Evolutionary conservation across 192 early-diverging fungal species (phyloP).

Genomic region (Ambispora gerdemannii): DNA sequence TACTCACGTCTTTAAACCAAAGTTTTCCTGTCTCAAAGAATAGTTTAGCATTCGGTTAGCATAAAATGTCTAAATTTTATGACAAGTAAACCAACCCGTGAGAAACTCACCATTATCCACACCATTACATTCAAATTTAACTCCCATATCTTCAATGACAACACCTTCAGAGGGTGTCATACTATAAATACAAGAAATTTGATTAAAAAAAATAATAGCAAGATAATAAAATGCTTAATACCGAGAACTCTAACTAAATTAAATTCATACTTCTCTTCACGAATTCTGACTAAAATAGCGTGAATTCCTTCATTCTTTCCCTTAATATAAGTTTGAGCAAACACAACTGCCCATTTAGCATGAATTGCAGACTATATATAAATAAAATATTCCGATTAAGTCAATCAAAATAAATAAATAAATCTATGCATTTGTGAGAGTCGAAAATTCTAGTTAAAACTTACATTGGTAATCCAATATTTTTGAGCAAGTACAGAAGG

Average conservation of each 20-base stretch:
- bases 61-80: conserved; percentile 31
- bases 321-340: conserved; percentile 69
- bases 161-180: conserved; percentile 63
- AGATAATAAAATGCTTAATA: background rate
- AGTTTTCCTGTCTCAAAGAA: conserved; percentile 56
- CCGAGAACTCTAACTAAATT: background rate
- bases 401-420: background rate
- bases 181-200: conserved; percentile 20
- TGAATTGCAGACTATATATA: conserved; percentile 52
- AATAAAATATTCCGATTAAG: background rate
- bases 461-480: conserved; percentile 81
- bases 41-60: conserved; percentile 66
- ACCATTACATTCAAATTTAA: conserved; percentile 67
- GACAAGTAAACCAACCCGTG: background rate
- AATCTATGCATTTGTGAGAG: background rate
- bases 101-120: conserved; percentile 72
- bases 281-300: conserved; percentile 69
- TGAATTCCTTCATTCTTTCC: conserved; percentile 71
- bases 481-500: conserved; percentile 69
- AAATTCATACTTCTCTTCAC: conserved; percentile 54
- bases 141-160: conserved; percentile 73
- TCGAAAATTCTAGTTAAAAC: conserved; percentile 3
- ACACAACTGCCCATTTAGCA: conserved; percentile 69
- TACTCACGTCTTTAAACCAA: conserved; percentile 30
- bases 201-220: background rate